A percentile compares a stretch with the other conserved stretches of the same genome.
Evolutionary conservation across 2,329 filamentous ascomycete genomes (phyloP).

Genomic region (Aspergillus sp.): DNA sequence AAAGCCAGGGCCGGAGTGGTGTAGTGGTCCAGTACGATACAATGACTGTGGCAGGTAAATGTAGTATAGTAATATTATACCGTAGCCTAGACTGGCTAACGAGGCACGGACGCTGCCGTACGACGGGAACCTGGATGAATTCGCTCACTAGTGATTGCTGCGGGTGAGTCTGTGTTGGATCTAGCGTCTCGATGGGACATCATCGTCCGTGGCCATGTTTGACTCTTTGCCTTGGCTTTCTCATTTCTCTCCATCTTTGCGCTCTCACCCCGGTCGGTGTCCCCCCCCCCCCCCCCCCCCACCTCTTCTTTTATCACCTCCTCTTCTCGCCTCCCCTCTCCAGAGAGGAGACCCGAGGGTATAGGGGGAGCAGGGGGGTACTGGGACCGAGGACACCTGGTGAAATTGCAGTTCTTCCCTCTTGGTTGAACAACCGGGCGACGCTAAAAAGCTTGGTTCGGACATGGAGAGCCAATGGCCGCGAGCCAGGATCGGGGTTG

Average conservation of each 20-base stretch:
- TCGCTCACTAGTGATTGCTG: neutral
- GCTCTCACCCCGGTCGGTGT: no score
- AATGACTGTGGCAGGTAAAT: neutral
- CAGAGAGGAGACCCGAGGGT: neutral
- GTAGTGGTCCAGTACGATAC: no score
- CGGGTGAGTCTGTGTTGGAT: neutral
- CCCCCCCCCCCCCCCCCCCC: no score
- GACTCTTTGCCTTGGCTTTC: neutral
- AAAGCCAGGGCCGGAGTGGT: no score
- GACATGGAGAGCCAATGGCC: slow-evolving; percentile 9
- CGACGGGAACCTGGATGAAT: neutral
- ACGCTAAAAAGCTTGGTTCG: slow-evolving; percentile 22
- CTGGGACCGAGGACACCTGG: neutral
- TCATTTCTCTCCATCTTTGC: neutral
- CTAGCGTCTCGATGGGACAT: no score
- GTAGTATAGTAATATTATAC: neutral
- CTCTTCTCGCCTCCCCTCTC: neutral
- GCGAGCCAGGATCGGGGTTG: neutral
- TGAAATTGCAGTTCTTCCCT: neutral
- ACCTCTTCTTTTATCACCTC: no score
- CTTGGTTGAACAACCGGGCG: neutral
- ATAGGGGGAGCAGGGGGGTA: neutral
- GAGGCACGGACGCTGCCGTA: neutral
- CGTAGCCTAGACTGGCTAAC: neutral
- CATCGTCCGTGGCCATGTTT: neutral